These are phyloP conservation scores for Grammothele lineata DNA, from an alignment of 768 basidiomycete genomes.

Conservation along the genomic window DNA sequence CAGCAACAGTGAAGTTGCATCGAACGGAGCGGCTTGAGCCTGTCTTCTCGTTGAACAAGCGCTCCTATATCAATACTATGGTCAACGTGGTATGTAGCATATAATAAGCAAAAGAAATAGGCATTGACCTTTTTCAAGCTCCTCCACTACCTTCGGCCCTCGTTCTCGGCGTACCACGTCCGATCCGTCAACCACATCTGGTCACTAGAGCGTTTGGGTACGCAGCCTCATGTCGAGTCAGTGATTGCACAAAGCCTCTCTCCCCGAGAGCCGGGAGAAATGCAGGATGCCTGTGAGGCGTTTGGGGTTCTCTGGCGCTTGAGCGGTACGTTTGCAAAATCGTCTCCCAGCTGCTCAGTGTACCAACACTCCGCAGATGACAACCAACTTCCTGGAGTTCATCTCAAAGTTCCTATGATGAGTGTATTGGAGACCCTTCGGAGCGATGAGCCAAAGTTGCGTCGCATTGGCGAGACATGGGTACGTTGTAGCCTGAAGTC, in stretches of 20 bases:
- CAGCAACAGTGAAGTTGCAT: conserved; percentile 52
- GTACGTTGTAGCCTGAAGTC: conserved; percentile 93
- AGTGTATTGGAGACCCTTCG: conserved; percentile 80
- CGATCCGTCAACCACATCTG: conserved; percentile 82
- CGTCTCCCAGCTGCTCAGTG: not conserved
- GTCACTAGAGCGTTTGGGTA: conserved; percentile 58
- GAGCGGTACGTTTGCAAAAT: conserved; percentile 49
- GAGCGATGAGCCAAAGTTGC: conserved; percentile 66
- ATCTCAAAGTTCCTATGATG: conserved; percentile 83
- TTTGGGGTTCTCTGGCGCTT: conserved; percentile 93
- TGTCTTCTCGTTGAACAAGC: conserved; percentile 48
- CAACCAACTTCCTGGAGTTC: conserved; percentile 71
- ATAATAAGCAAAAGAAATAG: no score
- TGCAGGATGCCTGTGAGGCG: conserved; percentile 68
- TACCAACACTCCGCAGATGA: conserved; percentile 57
- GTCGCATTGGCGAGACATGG: conserved; percentile 91
- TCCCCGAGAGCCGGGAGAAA: conserved; percentile 42
- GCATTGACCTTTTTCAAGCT: no score
- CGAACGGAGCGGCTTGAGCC: conserved; percentile 48
- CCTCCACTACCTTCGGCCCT: conserved; percentile 65
- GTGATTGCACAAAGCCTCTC: conserved; percentile 73
- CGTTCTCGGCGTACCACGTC: conserved; percentile 69
- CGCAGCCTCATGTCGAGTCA: conserved; percentile 66
- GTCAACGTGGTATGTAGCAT: conserved; percentile 46
- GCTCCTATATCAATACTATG: conserved; percentile 54